phyloP scores from a whole-genome alignment of 441 rosid genomes.

The Adansonia grandidieri region DNA sequence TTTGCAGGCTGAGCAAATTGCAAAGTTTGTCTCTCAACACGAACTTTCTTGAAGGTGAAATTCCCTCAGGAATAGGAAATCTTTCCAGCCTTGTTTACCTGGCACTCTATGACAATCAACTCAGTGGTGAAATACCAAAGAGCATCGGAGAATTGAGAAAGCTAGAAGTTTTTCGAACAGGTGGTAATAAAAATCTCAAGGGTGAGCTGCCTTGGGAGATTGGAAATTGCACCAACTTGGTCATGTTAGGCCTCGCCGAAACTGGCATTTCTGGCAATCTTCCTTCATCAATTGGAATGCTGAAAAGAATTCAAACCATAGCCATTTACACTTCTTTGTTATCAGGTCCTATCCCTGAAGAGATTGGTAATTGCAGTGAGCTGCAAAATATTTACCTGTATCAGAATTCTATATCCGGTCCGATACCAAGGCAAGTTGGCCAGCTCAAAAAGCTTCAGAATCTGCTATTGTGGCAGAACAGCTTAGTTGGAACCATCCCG shows the following conservation, averaged over 20 bases:
- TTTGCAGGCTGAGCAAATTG: constrained; percentile 65
- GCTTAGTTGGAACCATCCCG: constrained; percentile 75
- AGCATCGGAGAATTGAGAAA: constrained; percentile 67
- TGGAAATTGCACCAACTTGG: constrained; percentile 77
- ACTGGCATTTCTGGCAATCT: constrained; percentile 82
- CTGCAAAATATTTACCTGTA: constrained; percentile 82
- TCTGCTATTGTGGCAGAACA: constrained; percentile 85
- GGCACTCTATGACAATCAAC: constrained; percentile 77
- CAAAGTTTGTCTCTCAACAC: constrained; percentile 61
- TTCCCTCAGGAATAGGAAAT: constrained; percentile 69
- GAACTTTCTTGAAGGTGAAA: constrained; percentile 77
- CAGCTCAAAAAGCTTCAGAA: constrained; percentile 76
- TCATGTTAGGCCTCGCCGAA: constrained; percentile 84
- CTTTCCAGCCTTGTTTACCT: constrained; percentile 59
- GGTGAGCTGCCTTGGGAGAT: constrained; percentile 93
- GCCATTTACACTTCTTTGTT: constrained; percentile 76
- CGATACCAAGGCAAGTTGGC: constrained; percentile 63
- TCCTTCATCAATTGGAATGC: constrained; percentile 73
- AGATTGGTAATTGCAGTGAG: constrained; percentile 78
- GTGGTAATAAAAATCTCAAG: constrained; percentile 82
- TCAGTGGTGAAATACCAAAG: constrained; percentile 69
- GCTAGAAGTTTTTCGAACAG: constrained; percentile 65
- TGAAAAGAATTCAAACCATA: constrained; percentile 72
- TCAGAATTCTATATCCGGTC: constrained; percentile 83
- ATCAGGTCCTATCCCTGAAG: constrained; percentile 79